These are phyloP conservation scores for Fraxinus dipetala DNA, from an alignment of 305 asterid genomes.

Conservation along the genomic window DNA sequence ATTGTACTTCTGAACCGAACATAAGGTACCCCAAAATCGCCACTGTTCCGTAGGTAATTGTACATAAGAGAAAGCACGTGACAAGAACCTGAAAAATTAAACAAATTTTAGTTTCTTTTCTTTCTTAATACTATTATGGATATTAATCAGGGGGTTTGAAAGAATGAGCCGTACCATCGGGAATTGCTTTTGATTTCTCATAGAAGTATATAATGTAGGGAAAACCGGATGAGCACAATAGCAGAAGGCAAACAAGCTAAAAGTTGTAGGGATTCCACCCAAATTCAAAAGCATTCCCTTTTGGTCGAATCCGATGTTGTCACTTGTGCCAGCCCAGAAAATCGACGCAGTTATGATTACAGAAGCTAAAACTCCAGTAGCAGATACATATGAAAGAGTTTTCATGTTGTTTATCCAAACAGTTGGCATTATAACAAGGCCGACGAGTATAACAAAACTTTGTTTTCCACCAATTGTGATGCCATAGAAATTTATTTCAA, in stretches of 20 bases:
- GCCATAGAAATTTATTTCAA: conserved; percentile 9
- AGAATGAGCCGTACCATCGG: conserved; percentile 34
- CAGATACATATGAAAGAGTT: conserved; percentile 39
- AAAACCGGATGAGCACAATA: conserved; percentile 67
- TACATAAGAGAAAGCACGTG: conserved; percentile 39
- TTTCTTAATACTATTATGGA: not conserved
- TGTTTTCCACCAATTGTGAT: conserved; percentile 19
- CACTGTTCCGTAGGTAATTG: conserved; percentile 41
- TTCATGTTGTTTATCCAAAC: conserved; percentile 31
- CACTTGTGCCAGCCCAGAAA: conserved; percentile 28
- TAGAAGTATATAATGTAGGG: conserved; percentile 60
- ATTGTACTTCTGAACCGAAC: conserved; percentile 45
- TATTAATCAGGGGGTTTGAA: conserved; percentile 16
- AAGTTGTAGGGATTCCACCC: conserved; percentile 51
- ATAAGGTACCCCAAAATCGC: conserved; percentile 47
- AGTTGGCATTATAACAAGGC: conserved; percentile 32
- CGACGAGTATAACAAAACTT: conserved; percentile 16
- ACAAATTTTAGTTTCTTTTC: not conserved
- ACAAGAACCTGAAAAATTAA: conserved; percentile 38
- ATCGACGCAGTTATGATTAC: conserved; percentile 32
- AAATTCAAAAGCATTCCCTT: conserved; percentile 35
- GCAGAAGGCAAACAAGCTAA: conserved; percentile 52
- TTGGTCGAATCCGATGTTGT: conserved; percentile 42
- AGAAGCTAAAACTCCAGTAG: conserved; percentile 35
- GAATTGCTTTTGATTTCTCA: conserved; percentile 41